Percentiles rank a stretch among this genome's conserved stretches.
phyloP scores from a whole-genome alignment of 208 protist genomes.

The Crithidia acanthocephali region DNA sequence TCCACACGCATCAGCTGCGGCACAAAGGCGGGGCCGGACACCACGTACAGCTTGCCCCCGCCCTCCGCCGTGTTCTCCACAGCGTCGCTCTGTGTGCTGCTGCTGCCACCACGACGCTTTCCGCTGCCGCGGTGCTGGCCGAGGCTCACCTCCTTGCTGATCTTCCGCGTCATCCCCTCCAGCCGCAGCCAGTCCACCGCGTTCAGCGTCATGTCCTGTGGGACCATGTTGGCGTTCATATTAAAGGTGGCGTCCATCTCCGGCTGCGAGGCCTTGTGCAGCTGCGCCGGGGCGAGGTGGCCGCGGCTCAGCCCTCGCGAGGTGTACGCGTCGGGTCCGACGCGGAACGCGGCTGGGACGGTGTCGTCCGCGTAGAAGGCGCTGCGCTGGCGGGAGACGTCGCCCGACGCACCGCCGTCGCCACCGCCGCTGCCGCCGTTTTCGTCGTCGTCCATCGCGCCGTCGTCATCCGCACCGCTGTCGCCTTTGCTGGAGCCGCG shows the following conservation, averaged over 20 bases:
- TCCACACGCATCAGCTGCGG: conserved; percentile 54
- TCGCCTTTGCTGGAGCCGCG: background rate
- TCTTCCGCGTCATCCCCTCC: conserved; percentile 65
- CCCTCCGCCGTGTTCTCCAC: conserved; percentile 10
- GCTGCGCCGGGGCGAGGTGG: conserved; percentile 84
- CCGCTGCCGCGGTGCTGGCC: conserved; percentile 9
- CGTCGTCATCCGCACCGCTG: conserved; percentile 17
- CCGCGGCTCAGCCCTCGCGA: conserved; percentile 70
- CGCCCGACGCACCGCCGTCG: background rate
- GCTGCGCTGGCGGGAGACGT: conserved; percentile 46
- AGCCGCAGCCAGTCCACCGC: conserved; percentile 83
- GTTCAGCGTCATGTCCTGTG: conserved; percentile 89
- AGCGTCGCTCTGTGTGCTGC: conserved; percentile 15
- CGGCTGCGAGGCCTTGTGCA: conserved; percentile 68
- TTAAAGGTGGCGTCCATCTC: conserved; percentile 87
- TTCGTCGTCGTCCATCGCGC: conserved; percentile 21
- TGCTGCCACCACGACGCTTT: background rate
- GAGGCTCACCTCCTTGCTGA: conserved; percentile 41
- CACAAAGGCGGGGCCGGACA: conserved; percentile 68
- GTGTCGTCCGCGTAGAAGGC: conserved; percentile 73
- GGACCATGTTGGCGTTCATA: conserved; percentile 88
- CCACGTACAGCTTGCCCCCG: conserved; percentile 41
- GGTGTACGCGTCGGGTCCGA: conserved; percentile 56
- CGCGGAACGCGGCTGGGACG: conserved; percentile 69
- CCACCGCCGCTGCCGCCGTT: too few species aligned